Evolutionary conservation across 2,329 filamentous ascomycete species (phyloP), one percentile per base, ranked within the genome.

Genomic region (Zymoseptoria crescenta): DNA sequence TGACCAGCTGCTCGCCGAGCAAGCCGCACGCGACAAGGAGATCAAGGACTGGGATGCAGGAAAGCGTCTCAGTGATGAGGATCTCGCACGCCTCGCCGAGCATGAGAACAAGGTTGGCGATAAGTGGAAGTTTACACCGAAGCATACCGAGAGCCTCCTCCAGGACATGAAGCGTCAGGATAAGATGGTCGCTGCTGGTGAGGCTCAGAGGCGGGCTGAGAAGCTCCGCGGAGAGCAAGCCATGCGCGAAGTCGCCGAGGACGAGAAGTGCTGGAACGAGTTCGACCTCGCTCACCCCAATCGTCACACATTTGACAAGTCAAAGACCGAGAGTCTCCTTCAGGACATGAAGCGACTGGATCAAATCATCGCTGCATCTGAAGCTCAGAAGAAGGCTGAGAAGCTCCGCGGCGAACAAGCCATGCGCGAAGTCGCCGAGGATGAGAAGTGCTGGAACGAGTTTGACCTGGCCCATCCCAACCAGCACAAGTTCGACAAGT

Each of bases 1-100:
- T n/a, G 55, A 54, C 41, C 21, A 45, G 24, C 20, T 48, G 29
- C 8, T 52, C 8, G 45, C 20, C 3, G 41, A 54, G 19, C 20
- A 57, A 21, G 49, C 30, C 41, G 41, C 53, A 29, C 41, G 58
- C 8, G 56, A 59, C 35, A 59, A 54, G 55, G 58, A 52, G 51
- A 45, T 45, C 35, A 45, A 45, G 35, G 35, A 45, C 35, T 45
- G 35, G 35, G 13, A 16, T 13, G 35, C 35, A 45, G 35, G 35
- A 6, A 45, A 45, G 35, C 35, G 35, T 45, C 35, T 45, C 35
- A 45, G 35, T 45, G 35, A 45, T 45, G 35, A 45, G 35, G 35
- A 45, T n/a, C 35, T 45, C 35, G 35, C 35, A 45, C 35, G 35
- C 16, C 35, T 45, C 10, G 35, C 35, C 35, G 35, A 45, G 35